Conservation (phyloP, 1,139 yeast genomes). For the Entelexis paramagnoliae region DNA sequence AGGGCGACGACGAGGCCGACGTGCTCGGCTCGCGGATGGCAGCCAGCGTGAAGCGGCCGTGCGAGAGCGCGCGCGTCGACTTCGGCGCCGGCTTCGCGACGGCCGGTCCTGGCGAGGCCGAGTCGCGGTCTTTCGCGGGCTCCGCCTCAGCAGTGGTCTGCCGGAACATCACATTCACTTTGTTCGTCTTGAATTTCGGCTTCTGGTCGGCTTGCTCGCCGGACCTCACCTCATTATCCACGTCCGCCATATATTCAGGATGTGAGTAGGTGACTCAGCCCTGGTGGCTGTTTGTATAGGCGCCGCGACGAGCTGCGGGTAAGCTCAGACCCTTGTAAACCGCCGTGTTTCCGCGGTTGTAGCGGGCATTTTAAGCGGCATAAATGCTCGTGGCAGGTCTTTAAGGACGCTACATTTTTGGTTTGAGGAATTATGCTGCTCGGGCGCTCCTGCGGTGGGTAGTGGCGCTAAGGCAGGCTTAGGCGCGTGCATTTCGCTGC, state of each 20-base stretch:
- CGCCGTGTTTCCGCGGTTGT: not conserved
- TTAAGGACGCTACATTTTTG: too few species aligned
- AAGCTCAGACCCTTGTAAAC: not conserved
- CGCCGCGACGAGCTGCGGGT: not conserved
- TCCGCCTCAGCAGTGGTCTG: slow-evolving; percentile 5
- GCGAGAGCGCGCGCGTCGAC: slow-evolving; percentile 1
- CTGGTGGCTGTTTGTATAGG: not conserved
- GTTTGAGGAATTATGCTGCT: too few species aligned
- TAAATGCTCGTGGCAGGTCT: too few species aligned
- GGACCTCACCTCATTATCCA: slow-evolving; percentile 5
- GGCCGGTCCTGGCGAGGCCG: slow-evolving; percentile 15
- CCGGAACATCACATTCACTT: slow-evolving; percentile 31
- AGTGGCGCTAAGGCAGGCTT: too few species aligned
- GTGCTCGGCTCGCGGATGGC: slow-evolving; percentile 5
- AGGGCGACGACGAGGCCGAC: slow-evolving; percentile 1
- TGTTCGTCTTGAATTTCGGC: slow-evolving; percentile 33
- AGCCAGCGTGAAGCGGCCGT: slow-evolving; percentile 12
- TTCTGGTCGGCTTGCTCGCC: slow-evolving; percentile 11
- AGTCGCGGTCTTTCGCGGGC: slow-evolving; percentile 13
- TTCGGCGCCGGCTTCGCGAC: slow-evolving; percentile 7
- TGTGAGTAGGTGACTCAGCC: slow-evolving; percentile 6
- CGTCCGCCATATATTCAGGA: slow-evolving; percentile 9
- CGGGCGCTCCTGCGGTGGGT: too few species aligned
- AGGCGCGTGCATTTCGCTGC: too few species aligned
- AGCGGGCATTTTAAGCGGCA: not conserved